Percentiles rank a stretch among this genome's conserved stretches.
phyloP scores from a whole-genome alignment of 177 flowering plant genomes.

The Vitis hybrid region DNA sequence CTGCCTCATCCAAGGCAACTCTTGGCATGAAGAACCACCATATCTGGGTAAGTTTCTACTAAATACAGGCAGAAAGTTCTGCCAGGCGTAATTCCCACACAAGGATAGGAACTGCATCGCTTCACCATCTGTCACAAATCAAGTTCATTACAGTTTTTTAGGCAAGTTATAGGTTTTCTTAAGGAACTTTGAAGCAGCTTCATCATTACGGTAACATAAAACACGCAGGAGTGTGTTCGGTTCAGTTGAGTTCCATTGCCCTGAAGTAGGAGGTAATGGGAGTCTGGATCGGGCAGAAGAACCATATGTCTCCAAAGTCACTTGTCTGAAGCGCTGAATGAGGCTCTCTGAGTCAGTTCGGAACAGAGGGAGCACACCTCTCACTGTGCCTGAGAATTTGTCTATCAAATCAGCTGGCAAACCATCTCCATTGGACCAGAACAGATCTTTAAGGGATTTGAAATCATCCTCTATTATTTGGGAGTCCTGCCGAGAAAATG shows the following conservation, averaged over 20 bases:
- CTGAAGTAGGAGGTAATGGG: slow-evolving; percentile 90
- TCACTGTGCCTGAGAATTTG: slow-evolving; percentile 57
- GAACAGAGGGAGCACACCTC: slow-evolving; percentile 78
- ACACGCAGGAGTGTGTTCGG: slow-evolving; percentile 90
- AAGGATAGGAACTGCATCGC: background rate
- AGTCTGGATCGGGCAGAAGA: slow-evolving; percentile 76
- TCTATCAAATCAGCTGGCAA: slow-evolving; percentile 77
- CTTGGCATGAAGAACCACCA: background rate
- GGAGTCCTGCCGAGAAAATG: slow-evolving; percentile 68
- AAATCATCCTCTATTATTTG: slow-evolving; percentile 89
- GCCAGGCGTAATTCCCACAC: background rate
- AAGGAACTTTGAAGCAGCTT: slow-evolving; percentile 80
- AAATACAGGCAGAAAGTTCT: slow-evolving; percentile 16
- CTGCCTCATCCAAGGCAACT: background rate
- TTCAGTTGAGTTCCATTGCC: slow-evolving; percentile 84
- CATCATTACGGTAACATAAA: slow-evolving; percentile 88
- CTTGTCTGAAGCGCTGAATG: slow-evolving; percentile 69
- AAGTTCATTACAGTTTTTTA: slow-evolving; percentile 57
- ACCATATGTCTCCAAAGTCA: slow-evolving; percentile 67
- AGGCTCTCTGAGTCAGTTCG: slow-evolving; percentile 75
- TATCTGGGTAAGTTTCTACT: background rate
- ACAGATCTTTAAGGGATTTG: slow-evolving; percentile 70
- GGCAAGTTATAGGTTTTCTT: slow-evolving; percentile 90
- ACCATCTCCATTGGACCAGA: slow-evolving; percentile 93
- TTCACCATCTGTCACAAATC: background rate